Conservation (phyloP, 2,329 filamentous ascomycete species). For the Diaporthe sp. region DNA sequence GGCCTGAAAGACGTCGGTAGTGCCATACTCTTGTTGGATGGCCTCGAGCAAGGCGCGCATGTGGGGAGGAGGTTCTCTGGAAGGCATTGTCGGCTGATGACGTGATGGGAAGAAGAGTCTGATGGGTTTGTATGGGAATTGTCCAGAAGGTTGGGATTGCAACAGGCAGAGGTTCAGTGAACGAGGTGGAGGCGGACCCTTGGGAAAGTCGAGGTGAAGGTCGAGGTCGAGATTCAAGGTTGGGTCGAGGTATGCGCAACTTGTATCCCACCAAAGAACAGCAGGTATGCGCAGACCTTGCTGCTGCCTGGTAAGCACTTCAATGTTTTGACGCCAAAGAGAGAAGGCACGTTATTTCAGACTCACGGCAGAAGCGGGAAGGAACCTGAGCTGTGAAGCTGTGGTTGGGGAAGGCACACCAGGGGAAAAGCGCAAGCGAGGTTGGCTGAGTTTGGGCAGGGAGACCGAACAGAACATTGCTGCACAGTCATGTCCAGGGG, state of each 20-base stretch:
- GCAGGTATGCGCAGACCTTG: background rate
- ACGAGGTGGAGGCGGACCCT: background rate
- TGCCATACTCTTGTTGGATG: background rate
- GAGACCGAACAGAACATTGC: no score
- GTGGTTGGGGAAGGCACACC: no score
- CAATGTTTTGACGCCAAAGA: background rate
- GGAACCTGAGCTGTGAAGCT: background rate
- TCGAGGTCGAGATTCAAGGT: background rate
- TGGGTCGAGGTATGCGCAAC: background rate
- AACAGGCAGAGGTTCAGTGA: background rate
- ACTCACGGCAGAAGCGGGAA: background rate
- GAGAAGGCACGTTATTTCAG: background rate
- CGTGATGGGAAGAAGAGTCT: background rate
- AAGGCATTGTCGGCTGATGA: background rate
- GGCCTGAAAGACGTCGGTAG: background rate
- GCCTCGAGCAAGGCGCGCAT: background rate
- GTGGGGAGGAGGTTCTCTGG: background rate
- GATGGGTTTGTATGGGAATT: background rate
- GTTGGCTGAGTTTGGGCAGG: no score
- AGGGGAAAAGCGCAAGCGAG: no score
- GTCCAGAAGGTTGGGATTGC: background rate
- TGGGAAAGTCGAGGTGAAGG: background rate
- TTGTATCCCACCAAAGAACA: no score
- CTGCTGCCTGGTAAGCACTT: background rate
- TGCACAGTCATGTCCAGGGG: background rate